phyloP scores from a whole-genome alignment of 768 basidiomycete species.

The Boletus insuetus region DNA sequence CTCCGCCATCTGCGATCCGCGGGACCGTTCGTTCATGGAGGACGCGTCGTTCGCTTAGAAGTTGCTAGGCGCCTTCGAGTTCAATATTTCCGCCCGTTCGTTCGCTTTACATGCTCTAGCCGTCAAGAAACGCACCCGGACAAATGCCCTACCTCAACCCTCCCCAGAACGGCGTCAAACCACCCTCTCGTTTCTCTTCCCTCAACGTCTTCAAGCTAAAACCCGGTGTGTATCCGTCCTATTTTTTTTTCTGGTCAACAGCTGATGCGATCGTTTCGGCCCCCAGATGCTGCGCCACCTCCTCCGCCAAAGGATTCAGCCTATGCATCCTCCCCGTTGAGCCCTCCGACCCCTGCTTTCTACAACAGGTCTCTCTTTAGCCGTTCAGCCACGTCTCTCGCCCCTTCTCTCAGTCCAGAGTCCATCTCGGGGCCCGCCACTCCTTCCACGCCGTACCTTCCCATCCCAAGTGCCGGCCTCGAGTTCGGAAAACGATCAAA shows the following conservation, averaged over 20 bases:
- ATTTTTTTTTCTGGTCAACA: neutral
- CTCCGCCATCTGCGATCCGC: no score
- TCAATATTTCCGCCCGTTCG: no score
- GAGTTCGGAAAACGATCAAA: slow-evolving; percentile 10
- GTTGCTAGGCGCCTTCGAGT: neutral
- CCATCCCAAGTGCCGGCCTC: neutral
- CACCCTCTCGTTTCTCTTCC: slow-evolving; percentile 40
- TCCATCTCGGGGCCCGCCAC: slow-evolving; percentile 20
- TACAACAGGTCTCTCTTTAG: slow-evolving; percentile 37
- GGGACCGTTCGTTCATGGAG: no score
- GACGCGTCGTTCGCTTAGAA: neutral
- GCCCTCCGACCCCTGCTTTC: slow-evolving; percentile 2
- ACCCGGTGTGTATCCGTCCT: neutral
- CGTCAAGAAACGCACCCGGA: neutral
- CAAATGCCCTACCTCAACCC: slow-evolving; percentile 4
- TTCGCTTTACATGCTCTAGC: neutral
- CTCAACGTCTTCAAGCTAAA: slow-evolving; percentile 44
- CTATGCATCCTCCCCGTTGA: slow-evolving; percentile 27
- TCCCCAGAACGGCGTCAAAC: slow-evolving; percentile 12
- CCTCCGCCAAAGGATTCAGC: slow-evolving; percentile 62
- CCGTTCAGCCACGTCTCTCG: slow-evolving; percentile 47
- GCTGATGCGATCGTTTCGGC: neutral
- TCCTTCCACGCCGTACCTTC: slow-evolving; percentile 14
- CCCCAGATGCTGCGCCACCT: slow-evolving; percentile 32
- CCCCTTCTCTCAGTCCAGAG: slow-evolving; percentile 35